Conservation (phyloP, 1,284 basidiomycete species). For the Entoloma clypeatum region DNA sequence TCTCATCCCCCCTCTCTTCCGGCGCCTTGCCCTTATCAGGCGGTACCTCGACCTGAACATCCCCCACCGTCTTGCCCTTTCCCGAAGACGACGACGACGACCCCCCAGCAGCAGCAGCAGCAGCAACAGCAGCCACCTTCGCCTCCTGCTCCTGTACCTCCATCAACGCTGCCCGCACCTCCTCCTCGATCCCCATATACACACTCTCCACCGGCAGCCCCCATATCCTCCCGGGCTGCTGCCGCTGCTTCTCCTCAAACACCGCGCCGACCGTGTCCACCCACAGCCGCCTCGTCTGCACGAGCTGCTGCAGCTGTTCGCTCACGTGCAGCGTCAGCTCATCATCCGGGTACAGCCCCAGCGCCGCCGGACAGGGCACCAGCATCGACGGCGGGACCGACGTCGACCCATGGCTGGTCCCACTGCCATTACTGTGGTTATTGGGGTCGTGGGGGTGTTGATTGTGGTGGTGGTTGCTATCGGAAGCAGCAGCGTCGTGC, state of each 20-base stretch:
- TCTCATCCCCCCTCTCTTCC: constrained; percentile 44
- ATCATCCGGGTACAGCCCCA: constrained; percentile 65
- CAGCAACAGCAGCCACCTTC: too few species aligned
- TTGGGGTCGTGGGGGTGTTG: too few species aligned
- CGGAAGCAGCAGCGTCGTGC: not conserved
- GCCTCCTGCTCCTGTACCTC: constrained; percentile 10
- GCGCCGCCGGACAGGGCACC: constrained; percentile 57
- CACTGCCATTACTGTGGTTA: constrained; percentile 31
- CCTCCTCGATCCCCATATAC: constrained; percentile 70
- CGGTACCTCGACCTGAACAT: constrained; percentile 15
- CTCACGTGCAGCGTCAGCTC: constrained; percentile 64
- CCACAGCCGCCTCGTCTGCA: constrained; percentile 71
- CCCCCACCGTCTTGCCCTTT: constrained; percentile 17
- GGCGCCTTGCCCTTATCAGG: constrained; percentile 40
- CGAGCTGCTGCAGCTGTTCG: constrained; percentile 65
- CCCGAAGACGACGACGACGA: too few species aligned
- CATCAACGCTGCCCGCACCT: constrained; percentile 38
- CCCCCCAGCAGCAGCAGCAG: too few species aligned
- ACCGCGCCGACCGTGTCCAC: constrained; percentile 64
- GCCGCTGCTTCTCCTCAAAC: constrained; percentile 64
- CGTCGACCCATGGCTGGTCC: constrained; percentile 7
- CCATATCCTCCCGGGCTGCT: constrained; percentile 63
- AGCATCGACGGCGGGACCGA: constrained; percentile 29
- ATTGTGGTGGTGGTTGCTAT: too few species aligned
- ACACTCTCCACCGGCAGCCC: constrained; percentile 74